These are phyloP conservation scores for Botrytis galanthina DNA, from an alignment of 2,329 filamentous ascomycete species.

Conservation along the genomic window DNA sequence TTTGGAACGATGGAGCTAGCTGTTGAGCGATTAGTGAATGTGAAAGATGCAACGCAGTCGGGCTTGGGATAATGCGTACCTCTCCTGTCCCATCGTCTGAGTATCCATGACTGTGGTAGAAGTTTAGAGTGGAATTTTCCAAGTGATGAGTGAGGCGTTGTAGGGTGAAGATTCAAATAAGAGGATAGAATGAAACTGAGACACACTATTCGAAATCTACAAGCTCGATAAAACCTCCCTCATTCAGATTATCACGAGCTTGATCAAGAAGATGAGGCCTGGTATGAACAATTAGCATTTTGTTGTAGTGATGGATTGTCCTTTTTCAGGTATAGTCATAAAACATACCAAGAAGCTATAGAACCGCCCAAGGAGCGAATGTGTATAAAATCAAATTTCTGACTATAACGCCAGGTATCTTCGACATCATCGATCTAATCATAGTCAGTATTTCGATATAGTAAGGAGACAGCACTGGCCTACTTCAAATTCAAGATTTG, in stretches of 20 bases:
- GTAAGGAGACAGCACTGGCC: neutral
- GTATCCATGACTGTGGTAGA: slow-evolving; percentile 1
- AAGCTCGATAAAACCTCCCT: slow-evolving; percentile 33
- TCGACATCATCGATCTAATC: slow-evolving; percentile 37
- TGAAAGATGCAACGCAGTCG: neutral
- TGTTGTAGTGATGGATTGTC: neutral
- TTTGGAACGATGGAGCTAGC: slow-evolving; percentile 21
- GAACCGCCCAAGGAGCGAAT: slow-evolving; percentile 28
- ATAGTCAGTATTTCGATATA: neutral
- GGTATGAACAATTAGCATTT: neutral
- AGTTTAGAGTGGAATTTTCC: neutral
- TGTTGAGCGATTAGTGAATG: neutral
- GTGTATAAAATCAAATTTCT: slow-evolving; percentile 21
- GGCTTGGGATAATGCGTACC: neutral
- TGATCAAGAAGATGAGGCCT: slow-evolving; percentile 29
- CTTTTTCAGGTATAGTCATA: neutral
- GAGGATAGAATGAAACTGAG: slow-evolving; percentile 1
- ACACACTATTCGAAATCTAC: slow-evolving; percentile 31
- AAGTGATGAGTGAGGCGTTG: no score
- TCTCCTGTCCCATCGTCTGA: slow-evolving; percentile 12
- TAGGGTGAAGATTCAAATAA: no score
- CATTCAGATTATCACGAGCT: slow-evolving; percentile 28
- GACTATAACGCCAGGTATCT: slow-evolving; percentile 34
- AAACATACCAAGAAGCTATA: slow-evolving; percentile 42
- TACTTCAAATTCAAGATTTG: slow-evolving; percentile 37